Evolutionary conservation across 2,329 filamentous ascomycete genomes (phyloP).

Genomic region (Emericellopsis atlantica): DNA sequence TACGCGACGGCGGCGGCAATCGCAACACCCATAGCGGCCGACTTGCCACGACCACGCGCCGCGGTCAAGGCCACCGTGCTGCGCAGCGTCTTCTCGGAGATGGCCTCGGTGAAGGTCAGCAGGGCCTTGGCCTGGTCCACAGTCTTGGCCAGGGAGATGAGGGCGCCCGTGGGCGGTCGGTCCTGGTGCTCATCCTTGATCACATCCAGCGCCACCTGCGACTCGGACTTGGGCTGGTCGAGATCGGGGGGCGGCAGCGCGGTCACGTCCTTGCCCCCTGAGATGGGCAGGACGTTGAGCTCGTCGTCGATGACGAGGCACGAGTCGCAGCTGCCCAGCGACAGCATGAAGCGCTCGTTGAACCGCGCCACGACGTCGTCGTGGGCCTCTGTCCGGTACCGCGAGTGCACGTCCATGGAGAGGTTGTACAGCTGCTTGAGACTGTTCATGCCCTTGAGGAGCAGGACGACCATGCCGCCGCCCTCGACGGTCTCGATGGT

Average conservation of each 20-base stretch:
- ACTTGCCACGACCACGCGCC: constrained; percentile 90
- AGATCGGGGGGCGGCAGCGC: constrained; percentile 64
- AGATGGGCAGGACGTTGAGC: constrained; percentile 92
- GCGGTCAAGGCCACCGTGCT: constrained; percentile 92
- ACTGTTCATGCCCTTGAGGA: constrained; percentile 93
- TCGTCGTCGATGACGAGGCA: constrained; percentile 97
- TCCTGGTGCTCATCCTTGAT: constrained; percentile 84
- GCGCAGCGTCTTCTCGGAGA: constrained; percentile 86
- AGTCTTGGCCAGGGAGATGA: constrained; percentile 77
- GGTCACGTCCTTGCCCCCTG: constrained; percentile 82
- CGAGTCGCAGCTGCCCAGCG: constrained; percentile 85
- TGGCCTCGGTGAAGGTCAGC: constrained; percentile 92
- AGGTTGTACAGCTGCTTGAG: constrained; percentile 94
- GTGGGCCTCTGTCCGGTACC: constrained; percentile 93
- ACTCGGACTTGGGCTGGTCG: constrained; percentile 59
- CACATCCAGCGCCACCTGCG: constrained; percentile 64
- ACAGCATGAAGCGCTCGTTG: constrained; percentile 95
- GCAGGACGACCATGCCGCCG: constrained; percentile 76
- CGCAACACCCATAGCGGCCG: constrained; percentile 85
- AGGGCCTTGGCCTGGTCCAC: constrained; percentile 94
- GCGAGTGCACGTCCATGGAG: constrained; percentile 94
- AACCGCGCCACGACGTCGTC: constrained; percentile 90
- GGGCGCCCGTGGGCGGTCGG: constrained; percentile 70
- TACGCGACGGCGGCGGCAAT: constrained; percentile 90
- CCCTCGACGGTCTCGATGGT: constrained; percentile 98